Evolutionary conservation across 1,139 yeast species (phyloP).

Genomic region (Geotrichum carabidarum): DNA sequence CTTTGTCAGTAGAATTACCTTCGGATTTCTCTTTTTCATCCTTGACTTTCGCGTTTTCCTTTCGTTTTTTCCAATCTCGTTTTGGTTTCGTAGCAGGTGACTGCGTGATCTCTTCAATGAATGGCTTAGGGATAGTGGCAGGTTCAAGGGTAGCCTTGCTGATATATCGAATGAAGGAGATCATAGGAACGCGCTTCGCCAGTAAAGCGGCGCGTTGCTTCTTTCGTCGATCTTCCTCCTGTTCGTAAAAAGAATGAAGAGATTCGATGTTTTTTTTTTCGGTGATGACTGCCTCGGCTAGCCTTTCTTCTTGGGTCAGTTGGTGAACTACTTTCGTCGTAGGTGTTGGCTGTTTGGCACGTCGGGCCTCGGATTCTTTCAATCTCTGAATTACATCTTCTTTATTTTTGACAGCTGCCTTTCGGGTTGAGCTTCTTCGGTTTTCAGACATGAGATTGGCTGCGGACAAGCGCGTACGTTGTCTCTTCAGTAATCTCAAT

Average conservation of each 20-base stretch:
- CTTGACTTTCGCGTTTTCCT: slow-evolving; percentile 11
- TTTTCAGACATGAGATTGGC: slow-evolving; percentile 50
- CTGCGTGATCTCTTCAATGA: slow-evolving; percentile 15
- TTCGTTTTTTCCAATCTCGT: slow-evolving; percentile 18
- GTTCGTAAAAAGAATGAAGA: slow-evolving; percentile 70
- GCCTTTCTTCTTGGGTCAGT: slow-evolving; percentile 79
- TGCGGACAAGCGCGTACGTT: slow-evolving; percentile 28
- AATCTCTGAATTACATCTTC: slow-evolving; percentile 70
- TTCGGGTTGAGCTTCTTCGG: slow-evolving; percentile 73
- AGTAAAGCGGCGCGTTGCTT: slow-evolving; percentile 67
- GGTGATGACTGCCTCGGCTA: slow-evolving; percentile 81
- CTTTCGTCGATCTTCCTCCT: slow-evolving; percentile 76
- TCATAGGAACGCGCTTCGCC: slow-evolving; percentile 56
- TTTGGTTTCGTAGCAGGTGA: slow-evolving; percentile 17
- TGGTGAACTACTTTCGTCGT: slow-evolving; percentile 36
- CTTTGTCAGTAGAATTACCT: slow-evolving; percentile 17
- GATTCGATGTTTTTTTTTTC: slow-evolving; percentile 72
- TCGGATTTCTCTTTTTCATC: slow-evolving; percentile 16
- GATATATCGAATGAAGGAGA: slow-evolving; percentile 50
- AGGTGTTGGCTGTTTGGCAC: slow-evolving; percentile 44
- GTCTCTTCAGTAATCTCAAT: slow-evolving; percentile 14
- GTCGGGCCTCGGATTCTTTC: slow-evolving; percentile 62
- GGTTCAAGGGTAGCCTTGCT: slow-evolving; percentile 37
- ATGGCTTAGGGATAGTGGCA: slow-evolving; percentile 21
- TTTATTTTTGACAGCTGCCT: slow-evolving; percentile 73